Evolutionary conservation across 1,284 basidiomycete genomes (phyloP), one percentile per base, ranked within the genome.

Genomic region (Ustilago vetiveriae): DNA sequence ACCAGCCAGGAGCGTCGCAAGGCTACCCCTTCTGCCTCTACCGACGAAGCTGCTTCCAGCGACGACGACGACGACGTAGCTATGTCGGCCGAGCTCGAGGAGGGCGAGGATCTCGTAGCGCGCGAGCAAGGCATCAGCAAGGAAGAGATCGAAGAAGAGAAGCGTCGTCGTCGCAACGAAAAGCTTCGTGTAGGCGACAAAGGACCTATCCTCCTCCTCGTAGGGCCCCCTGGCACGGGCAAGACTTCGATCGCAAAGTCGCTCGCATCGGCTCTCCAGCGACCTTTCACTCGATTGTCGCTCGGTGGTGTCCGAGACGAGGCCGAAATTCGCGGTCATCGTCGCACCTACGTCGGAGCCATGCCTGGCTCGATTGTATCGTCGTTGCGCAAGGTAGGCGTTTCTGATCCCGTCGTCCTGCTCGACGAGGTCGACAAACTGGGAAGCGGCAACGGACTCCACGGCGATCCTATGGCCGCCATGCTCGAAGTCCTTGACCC

Each of bases 171-270:
- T 27, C 64, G 59, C 37, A 70, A 68, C 48, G 68, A 70, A 42
- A 74, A 57, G 60, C 35, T 72, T 40, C 54, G 55, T 22, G 67
- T 76, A 11, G 58, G 53, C 23, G 74, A 78, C 55, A 70, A 90
- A 74, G 92, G 90, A 0, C 92, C 92, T 0, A 94, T 94, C 59
- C 84, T 94, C 16, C 82, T 94, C 86, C 90, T 85, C 55, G 87
- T 84, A 35, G 66, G 71, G 16, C 81, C 82, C 13, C 78, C 79
- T 8, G 79, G 79, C 21, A 79, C 78, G 6, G 79, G 79, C 29
- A 80, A 82, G 68, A 82, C 79, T 10, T 79, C 76, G 24, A 82
- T 82, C 43, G 79, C 80, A 26, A 63, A 74, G 22, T 81, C 78
- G 24, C 74, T 84, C 14, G 83, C 83, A 23, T 81, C 93, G 22